Evolutionary conservation across 1,284 basidiomycete genomes (phyloP).

Genomic region (Salmacisia buchloeana): DNA sequence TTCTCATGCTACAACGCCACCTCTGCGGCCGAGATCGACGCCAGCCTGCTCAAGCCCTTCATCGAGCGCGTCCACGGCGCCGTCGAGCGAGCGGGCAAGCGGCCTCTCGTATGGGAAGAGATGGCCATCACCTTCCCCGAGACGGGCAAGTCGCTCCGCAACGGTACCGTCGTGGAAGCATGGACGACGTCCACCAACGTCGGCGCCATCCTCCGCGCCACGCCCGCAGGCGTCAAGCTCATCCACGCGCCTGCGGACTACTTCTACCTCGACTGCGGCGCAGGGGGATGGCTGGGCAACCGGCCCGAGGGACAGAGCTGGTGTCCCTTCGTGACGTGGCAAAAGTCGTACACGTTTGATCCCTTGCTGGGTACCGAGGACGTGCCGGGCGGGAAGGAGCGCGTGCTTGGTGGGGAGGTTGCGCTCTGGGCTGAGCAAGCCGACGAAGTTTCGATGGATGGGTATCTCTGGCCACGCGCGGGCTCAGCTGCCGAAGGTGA

Average conservation of each 20-base stretch:
- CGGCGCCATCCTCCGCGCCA: conserved; percentile 58
- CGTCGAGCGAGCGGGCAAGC: conserved; percentile 56
- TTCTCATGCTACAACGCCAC: conserved; percentile 59
- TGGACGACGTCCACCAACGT: conserved; percentile 68
- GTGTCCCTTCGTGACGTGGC: conserved; percentile 53
- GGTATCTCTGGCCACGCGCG: conserved; percentile 69
- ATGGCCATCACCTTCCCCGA: conserved; percentile 33
- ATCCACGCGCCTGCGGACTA: conserved; percentile 59
- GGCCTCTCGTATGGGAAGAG: conserved; percentile 68
- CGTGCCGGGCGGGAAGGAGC: conserved; percentile 53
- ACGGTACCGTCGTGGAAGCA: conserved; percentile 66
- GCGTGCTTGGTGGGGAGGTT: conserved; percentile 66
- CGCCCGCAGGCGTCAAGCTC: conserved; percentile 63
- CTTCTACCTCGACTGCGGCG: conserved; percentile 68
- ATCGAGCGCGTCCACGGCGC: conserved; percentile 58
- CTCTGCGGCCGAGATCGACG: conserved; percentile 26
- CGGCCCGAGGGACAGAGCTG: conserved; percentile 56
- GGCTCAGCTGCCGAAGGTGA: conserved; percentile 65
- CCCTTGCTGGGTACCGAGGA: conserved; percentile 52
- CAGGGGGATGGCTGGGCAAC: conserved; percentile 70
- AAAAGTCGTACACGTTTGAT: conserved; percentile 66
- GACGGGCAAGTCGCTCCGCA: conserved; percentile 55
- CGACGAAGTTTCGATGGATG: conserved; percentile 65
- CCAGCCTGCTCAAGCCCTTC: conserved; percentile 57
- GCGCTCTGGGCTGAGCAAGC: conserved; percentile 75